Evolutionary conservation across 2,329 filamentous ascomycete genomes (phyloP).

Genomic region (Thelonectria olida): DNA sequence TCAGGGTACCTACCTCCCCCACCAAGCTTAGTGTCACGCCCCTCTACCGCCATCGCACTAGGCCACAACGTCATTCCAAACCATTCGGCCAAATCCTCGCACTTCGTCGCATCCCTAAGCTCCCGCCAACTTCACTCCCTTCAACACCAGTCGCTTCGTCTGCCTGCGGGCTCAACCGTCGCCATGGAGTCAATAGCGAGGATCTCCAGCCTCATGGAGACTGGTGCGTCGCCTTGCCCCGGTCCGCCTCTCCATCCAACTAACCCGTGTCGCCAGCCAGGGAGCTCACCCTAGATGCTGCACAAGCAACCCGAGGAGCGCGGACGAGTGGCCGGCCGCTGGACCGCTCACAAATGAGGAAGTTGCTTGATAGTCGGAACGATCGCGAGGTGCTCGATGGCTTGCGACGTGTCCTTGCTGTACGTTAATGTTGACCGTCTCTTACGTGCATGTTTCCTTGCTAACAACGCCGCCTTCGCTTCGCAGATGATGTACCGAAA

Average conservation of each 20-base stretch:
- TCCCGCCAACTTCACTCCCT: constrained; percentile 18
- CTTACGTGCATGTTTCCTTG: constrained; percentile 1
- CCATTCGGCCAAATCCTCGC: constrained; percentile 15
- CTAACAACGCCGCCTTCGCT: constrained; percentile 3
- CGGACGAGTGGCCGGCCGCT: constrained; percentile 71
- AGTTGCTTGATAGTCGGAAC: constrained; percentile 90
- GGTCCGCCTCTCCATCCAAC: constrained; percentile 17
- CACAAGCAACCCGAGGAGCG: constrained; percentile 81
- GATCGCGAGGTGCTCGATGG: constrained; percentile 95
- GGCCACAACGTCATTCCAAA: constrained; percentile 39
- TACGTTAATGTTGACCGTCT: constrained; percentile 54
- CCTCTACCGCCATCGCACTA: constrained; percentile 27
- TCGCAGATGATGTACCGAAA: constrained; percentile 91
- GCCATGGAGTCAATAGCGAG: constrained; percentile 94
- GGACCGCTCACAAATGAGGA: constrained; percentile 88
- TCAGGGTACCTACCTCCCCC: no score
- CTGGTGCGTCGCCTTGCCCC: constrained; percentile 67
- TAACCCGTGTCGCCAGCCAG: constrained; percentile 69
- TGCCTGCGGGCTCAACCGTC: constrained; percentile 28
- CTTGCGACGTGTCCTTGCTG: constrained; percentile 85
- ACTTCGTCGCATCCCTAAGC: constrained; percentile 22
- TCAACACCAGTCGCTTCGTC: constrained; percentile 18
- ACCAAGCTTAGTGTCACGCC: constrained; percentile 28
- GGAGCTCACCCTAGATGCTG: constrained; percentile 96
- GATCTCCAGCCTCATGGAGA: constrained; percentile 94